Evolutionary conservation across 306 rosid species (phyloP).

Genomic region (Cercis canadensis): DNA sequence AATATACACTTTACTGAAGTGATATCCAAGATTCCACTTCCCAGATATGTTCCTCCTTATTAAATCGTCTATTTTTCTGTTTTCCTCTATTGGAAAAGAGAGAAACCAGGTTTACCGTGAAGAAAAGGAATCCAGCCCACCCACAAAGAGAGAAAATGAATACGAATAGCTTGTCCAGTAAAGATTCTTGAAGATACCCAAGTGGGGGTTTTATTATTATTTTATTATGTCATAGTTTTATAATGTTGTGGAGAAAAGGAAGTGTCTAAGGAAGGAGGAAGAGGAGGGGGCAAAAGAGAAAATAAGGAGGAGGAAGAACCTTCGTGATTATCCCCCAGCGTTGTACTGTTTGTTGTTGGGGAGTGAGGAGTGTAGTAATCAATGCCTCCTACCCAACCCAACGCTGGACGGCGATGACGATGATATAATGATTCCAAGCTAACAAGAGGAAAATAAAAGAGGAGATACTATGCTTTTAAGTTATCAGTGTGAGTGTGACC

Average conservation of each 20-base stretch:
- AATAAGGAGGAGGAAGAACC: background rate
- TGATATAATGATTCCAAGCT: constrained; percentile 29
- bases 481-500: background rate
- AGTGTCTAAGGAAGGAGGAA: constrained; percentile 40
- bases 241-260: too few relatives aligned
- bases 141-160: constrained; percentile 2
- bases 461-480: constrained; percentile 42
- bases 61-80: background rate
- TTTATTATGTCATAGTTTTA: background rate
- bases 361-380: background rate
- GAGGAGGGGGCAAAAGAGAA: background rate
- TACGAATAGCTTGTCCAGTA: constrained; percentile 35
- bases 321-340: background rate
- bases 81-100: constrained; percentile 26
- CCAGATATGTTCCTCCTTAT: constrained; percentile 4
- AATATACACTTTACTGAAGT: background rate
- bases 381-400: background rate
- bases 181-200: constrained; percentile 68
- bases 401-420: constrained; percentile 30
- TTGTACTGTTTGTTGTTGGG: too few relatives aligned
- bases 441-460: background rate
- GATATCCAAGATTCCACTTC: background rate
- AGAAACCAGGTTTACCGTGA: background rate
- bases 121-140: background rate
- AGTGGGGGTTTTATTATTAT: constrained; percentile 23